Conservation (phyloP, 2,329 filamentous ascomycete species). For the Colletotrichum limetticola region DNA sequence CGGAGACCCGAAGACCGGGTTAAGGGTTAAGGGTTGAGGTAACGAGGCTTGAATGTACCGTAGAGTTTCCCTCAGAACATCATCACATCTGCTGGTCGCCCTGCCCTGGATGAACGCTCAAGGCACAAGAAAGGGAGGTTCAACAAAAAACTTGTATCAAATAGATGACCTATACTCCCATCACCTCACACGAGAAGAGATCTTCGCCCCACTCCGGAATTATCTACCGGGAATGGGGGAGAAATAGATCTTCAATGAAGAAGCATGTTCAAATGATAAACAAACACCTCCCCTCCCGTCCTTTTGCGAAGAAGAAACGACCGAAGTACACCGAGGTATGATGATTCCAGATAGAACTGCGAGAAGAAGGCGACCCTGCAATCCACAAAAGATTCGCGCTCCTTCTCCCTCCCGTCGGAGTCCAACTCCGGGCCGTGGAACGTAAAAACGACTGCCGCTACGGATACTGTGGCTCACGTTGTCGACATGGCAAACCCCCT, state of each 20-base stretch:
- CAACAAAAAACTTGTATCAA: not conserved
- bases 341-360: not conserved
- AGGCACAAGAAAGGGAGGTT: not conserved
- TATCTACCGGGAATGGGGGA: not conserved
- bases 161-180: not conserved
- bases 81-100: not conserved
- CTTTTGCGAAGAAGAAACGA: not conserved
- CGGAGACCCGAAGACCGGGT: not conserved
- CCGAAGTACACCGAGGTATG: not conserved
- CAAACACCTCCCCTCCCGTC: not conserved
- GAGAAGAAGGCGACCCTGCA: not conserved
- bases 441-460: not conserved
- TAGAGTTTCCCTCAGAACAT: not conserved
- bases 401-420: not conserved
- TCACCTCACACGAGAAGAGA: not conserved
- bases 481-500: constrained; percentile 26
- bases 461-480: not conserved
- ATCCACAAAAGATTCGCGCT: not conserved
- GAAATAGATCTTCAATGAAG: not conserved
- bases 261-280: not conserved
- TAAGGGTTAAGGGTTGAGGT: not conserved
- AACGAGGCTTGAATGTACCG: no score
- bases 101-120: not conserved
- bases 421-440: not conserved
- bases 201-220: not conserved